These are phyloP conservation scores for Salvia sclarea DNA, from an alignment of 305 asterid genomes.

Conservation along the genomic window DNA sequence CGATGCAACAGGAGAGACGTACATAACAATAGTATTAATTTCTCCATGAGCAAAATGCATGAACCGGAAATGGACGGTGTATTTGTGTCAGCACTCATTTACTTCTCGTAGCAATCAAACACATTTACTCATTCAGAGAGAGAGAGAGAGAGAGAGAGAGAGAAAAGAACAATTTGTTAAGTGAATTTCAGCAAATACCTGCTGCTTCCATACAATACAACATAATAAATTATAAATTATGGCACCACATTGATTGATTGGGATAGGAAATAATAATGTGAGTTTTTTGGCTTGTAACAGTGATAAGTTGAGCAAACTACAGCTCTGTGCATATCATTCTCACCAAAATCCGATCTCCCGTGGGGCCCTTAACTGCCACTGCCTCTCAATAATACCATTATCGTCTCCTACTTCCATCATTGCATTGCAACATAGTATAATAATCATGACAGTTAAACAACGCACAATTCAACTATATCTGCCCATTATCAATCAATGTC, in stretches of 20 bases:
- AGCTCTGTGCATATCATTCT: slow-evolving; percentile 23
- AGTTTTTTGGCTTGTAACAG: neutral
- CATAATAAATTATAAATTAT: neutral
- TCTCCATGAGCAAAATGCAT: slow-evolving; percentile 17
- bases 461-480: neutral
- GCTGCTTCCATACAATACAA: slow-evolving; percentile 7
- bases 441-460: neutral
- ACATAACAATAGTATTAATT: neutral
- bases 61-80: slow-evolving; percentile 29
- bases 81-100: slow-evolving; percentile 28
- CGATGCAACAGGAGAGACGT: neutral
- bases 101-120: slow-evolving; percentile 31
- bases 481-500: slow-evolving; percentile 4
- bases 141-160: slow-evolving; percentile 4
- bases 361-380: slow-evolving; percentile 23
- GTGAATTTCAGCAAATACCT: neutral
- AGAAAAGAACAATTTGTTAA: slow-evolving; percentile 25
- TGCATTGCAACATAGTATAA: slow-evolving; percentile 29
- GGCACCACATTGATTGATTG: neutral
- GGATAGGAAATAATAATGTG: neutral
- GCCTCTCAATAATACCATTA: slow-evolving; percentile 25
- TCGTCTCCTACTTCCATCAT: slow-evolving; percentile 22
- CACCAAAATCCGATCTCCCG: slow-evolving; percentile 16
- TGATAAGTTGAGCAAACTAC: slow-evolving; percentile 18
- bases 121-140: neutral